phyloP scores from a whole-genome alignment of 805 yeast species.

The Spathaspora gorwiae region DNA sequence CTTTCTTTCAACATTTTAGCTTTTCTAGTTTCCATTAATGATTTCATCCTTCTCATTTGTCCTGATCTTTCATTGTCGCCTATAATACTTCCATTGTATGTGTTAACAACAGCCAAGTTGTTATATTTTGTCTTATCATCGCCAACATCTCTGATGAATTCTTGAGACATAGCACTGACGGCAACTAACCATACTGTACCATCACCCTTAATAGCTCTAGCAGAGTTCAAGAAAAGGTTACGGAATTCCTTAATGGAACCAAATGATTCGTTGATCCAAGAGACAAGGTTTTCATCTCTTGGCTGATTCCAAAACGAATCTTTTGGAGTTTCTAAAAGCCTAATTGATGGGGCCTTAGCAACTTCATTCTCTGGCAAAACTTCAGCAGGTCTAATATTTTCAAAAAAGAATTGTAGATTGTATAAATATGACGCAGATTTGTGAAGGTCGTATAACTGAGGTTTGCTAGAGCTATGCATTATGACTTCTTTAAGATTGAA shows the following conservation, averaged over 20 bases:
- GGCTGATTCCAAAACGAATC: constrained; percentile 33
- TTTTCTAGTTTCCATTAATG: constrained; percentile 6
- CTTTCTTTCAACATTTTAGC: constrained; percentile 1
- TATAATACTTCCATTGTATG: constrained; percentile 89
- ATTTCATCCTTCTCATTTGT: constrained; percentile 41
- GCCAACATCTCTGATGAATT: constrained; percentile 2
- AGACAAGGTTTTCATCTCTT: constrained; percentile 28
- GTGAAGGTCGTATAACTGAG: constrained; percentile 41
- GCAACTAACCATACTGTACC: constrained; percentile 91
- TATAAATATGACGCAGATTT: constrained; percentile 44
- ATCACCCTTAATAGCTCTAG: constrained; percentile 73
- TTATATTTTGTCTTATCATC: constrained; percentile 19
- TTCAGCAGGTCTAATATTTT: constrained; percentile 29
- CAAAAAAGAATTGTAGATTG: constrained; percentile 46
- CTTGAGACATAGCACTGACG: constrained; percentile 33
- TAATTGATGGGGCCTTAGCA: constrained; percentile 18
- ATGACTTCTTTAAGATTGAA: constrained; percentile 32
- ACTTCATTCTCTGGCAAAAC: constrained; percentile 13
- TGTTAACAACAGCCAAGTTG: constrained; percentile 63
- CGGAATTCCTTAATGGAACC: constrained; percentile 77
- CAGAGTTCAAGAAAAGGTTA: constrained; percentile 63
- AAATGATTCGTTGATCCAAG: constrained; percentile 57
- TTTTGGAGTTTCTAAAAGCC: constrained; percentile 44
- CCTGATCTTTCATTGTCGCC: constrained; percentile 54
- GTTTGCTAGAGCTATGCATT: constrained; percentile 39